Conservation (phyloP, 208 protist genomes). For the Borovskyia barvae region DNA sequence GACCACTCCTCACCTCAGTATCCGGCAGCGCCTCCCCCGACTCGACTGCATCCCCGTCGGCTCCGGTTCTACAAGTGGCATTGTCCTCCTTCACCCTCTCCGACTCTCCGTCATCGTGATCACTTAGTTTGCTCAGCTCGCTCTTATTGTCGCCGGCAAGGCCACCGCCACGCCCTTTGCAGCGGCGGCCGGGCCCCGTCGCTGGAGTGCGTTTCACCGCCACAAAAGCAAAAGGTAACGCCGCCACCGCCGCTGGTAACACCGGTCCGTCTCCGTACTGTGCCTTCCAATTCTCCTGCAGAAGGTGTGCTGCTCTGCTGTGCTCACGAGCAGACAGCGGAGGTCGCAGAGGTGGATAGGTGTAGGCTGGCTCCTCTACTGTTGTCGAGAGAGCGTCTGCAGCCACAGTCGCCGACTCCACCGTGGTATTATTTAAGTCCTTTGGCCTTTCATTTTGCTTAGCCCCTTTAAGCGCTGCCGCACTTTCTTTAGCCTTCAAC, state of each 20-base stretch:
- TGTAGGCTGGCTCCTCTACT: conserved; percentile 23
- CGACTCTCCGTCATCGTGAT: not conserved
- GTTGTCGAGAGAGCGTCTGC: not conserved
- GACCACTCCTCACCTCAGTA: not conserved
- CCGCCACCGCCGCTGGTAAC: conserved; percentile 30
- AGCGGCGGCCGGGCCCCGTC: not conserved
- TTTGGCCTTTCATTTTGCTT: not conserved
- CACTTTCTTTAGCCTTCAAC: no score
- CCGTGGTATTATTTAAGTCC: not conserved
- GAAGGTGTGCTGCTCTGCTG: conserved; percentile 31
- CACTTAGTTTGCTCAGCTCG: not conserved
- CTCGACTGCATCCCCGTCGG: not conserved
- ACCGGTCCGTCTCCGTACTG: conserved; percentile 28
- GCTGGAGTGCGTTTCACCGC: conserved; percentile 11
- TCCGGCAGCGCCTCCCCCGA: not conserved
- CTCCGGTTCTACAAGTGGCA: not conserved
- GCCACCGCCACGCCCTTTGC: conserved; percentile 1
- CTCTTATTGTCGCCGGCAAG: not conserved
- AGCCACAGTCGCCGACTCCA: no score
- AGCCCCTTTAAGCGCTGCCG: no score
- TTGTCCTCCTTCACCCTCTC: conserved; percentile 8
- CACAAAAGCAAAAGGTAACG: conserved; percentile 35
- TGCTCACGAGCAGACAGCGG: conserved; percentile 45
- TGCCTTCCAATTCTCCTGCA: conserved; percentile 41
- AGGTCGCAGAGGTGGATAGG: conserved; percentile 58